phyloP scores from a whole-genome alignment of 306 rosid genomes.

The Rosa multiflora region DNA sequence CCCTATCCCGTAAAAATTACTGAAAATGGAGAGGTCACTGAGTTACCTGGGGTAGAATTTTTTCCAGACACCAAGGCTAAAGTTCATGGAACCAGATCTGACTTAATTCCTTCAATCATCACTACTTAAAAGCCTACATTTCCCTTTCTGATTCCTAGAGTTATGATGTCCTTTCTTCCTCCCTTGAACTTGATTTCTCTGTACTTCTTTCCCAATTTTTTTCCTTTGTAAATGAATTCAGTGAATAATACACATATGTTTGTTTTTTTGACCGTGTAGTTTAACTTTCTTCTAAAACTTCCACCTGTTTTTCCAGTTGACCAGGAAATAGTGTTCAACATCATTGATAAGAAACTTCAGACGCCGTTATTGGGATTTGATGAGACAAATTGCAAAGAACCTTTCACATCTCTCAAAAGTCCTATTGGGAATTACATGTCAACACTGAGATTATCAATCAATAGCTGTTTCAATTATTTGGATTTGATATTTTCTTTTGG shows the following conservation, averaged over 20 bases:
- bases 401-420: conserved; percentile 17
- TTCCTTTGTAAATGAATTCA: not conserved
- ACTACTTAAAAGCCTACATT: conserved; percentile 30
- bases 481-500: conserved; percentile 6
- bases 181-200: not conserved
- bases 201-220: not conserved
- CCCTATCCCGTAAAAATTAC: conserved; percentile 40
- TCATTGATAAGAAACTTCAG: not conserved
- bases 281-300: not conserved
- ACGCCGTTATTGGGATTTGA: not conserved
- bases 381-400: not conserved
- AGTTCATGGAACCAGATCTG: conserved; percentile 43
- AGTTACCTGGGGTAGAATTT: conserved; percentile 25
- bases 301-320: not conserved
- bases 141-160: not conserved
- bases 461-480: conserved; percentile 2
- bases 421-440: not conserved
- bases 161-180: too few relatives aligned
- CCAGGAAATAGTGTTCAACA: not conserved
- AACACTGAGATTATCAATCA: not conserved
- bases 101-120: conserved; percentile 43
- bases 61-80: conserved; percentile 47
- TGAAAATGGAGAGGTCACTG: conserved; percentile 36
- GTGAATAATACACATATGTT: not conserved
- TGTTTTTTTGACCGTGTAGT: not conserved